Conservation (phyloP, 1,139 yeast species). For the Pichia sp. region DNA sequence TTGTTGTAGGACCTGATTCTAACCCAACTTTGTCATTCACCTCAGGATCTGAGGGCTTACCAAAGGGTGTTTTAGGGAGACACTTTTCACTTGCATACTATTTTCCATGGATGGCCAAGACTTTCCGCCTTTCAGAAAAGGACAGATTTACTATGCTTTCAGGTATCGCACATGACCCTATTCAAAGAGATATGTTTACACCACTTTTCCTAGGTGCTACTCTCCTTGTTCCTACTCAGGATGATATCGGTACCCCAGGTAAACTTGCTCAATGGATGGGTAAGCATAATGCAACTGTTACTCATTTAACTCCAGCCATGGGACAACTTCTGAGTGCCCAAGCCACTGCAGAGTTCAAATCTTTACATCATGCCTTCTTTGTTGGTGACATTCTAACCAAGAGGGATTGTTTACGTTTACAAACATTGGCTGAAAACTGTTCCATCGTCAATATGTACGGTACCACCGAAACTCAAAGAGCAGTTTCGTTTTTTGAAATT, state of each 20-base stretch:
- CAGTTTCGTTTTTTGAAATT: conserved; percentile 91
- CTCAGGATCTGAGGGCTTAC: conserved; percentile 98
- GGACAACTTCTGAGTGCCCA: conserved; percentile 96
- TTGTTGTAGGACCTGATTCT: conserved; percentile 95
- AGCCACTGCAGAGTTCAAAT: conserved; percentile 84
- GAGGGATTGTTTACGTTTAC: conserved; percentile 91
- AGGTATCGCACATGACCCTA: conserved; percentile 99
- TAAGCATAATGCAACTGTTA: conserved; percentile 83
- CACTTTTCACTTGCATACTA: conserved; percentile 95
- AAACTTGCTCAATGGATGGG: conserved; percentile 97
- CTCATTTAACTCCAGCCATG: conserved; percentile 99
- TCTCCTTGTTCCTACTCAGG: conserved; percentile 87
- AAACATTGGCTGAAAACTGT: conserved; percentile 85
- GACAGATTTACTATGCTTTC: conserved; percentile 96
- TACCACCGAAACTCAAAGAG: conserved; percentile 97
- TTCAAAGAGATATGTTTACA: conserved; percentile 98
- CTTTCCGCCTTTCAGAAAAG: conserved; percentile 68
- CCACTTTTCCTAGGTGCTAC: conserved; percentile 95
- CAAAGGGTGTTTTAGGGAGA: conserved; percentile 97
- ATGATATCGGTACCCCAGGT: conserved; percentile 98
- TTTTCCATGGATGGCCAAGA: conserved; percentile 96
- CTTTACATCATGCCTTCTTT: conserved; percentile 92
- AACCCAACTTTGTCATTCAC: conserved; percentile 96
- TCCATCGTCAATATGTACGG: conserved; percentile 97
- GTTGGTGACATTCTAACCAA: conserved; percentile 97